Base-by-base conservation (phyloP, 176 grass and related monocot species). In the Rhipidocladum racemiflorum region DNA sequence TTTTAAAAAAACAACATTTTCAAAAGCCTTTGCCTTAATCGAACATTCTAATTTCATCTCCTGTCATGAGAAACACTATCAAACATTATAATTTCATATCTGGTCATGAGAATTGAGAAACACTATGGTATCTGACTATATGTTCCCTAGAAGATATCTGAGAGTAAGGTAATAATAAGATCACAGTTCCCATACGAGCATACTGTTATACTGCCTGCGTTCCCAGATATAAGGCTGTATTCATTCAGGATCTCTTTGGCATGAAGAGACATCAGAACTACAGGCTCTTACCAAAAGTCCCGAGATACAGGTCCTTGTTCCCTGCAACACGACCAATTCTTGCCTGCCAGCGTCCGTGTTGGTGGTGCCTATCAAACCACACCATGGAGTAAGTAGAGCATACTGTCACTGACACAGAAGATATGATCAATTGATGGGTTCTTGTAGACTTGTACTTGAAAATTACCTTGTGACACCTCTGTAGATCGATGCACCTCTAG, bases 241-340 rank as follows among this genome's bases (percentile, higher is more conserved):
- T 59, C 23, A 54, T 70, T 83, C 38, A 72, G 5, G 17, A 35
- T 56, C 3, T 59, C 38, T 64, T 49, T 54, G 1, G 66, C 38
- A 57, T n/a, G 28, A 43, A 20, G 25, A 60, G 53, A 24, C 10
- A 46, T 75, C 32, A 70, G 7, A 61, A 71, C 14, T 80, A 80
- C 55, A 81, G 2, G 27, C 1, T 15, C 92, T 84, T 81, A 95
- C 92, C 84, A 50, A 98, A 98, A 23, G 96, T 98, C 23, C 96
- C 96, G 3, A 98, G 92, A 62, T 98, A 98, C 72, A 98, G 89
- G 81, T 98, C 96, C 78, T 98, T 98, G 76, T 98, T 98, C 42
- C 96, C 96, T 35, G 96, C 92, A 72, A 95, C 96, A 73, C 92
- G 92, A 46, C 96, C 96, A 35, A 98, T 98, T 68, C 96, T 91